phyloP scores from a whole-genome alignment of 352 stramenopile species.

The Thalassiosira mediterranea region DNA sequence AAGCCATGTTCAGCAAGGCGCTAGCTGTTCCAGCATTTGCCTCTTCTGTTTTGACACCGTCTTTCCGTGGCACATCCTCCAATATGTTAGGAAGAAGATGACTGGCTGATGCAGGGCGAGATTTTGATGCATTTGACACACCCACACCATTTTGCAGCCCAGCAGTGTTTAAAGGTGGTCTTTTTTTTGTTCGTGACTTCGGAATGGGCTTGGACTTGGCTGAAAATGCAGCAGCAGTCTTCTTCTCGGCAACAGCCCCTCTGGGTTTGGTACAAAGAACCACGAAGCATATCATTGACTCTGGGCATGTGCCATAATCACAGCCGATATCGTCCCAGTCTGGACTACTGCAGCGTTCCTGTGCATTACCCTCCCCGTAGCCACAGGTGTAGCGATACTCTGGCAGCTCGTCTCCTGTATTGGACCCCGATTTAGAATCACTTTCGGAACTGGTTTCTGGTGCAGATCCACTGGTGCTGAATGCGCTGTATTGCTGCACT shows the following conservation, averaged over 20 bases:
- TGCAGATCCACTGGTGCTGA: too few relatives aligned
- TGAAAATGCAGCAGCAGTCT: neutral
- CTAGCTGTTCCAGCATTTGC: neutral
- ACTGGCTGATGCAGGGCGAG: neutral
- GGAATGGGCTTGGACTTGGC: neutral
- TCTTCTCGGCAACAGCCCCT: neutral
- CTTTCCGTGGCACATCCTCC: too few relatives aligned
- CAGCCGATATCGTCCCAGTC: constrained; percentile 6
- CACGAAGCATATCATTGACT: constrained; percentile 5
- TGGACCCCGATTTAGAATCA: too few relatives aligned
- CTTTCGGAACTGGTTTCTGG: too few relatives aligned
- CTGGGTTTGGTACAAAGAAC: constrained; percentile 3
- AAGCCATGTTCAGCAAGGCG: neutral
- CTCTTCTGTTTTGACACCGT: neutral
- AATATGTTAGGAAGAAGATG: constrained; percentile 7
- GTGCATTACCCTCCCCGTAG: neutral
- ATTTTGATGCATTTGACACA: neutral
- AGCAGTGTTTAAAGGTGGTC: too few relatives aligned
- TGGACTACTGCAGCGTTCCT: constrained; percentile 3
- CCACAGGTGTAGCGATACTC: constrained; percentile 2
- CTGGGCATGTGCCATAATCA: constrained; percentile 3
- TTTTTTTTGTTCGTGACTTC: too few relatives aligned
- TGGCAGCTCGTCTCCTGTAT: too few relatives aligned
- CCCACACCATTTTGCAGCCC: too few relatives aligned
- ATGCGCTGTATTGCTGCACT: constrained; percentile 1